Conservation (phyloP, 768 basidiomycete species). For the Lactarius indigo region DNA sequence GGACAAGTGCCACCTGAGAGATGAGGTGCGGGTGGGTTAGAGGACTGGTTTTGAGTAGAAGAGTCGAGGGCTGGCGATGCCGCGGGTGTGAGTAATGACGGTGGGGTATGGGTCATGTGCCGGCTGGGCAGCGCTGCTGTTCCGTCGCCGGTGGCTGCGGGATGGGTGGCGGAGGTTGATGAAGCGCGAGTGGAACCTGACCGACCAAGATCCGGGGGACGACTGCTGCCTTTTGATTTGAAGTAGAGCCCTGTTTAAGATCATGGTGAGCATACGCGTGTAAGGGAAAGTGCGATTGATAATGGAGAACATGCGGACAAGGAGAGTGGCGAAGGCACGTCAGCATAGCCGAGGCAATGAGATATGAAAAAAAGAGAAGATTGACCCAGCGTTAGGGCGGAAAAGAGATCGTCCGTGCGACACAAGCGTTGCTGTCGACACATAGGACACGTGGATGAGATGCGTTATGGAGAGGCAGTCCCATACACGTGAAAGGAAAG, state of each 20-base stretch:
- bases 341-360: constrained; percentile 21
- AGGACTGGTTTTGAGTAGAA: constrained; percentile 26
- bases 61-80: constrained; percentile 34
- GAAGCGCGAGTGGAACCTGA: constrained; percentile 21
- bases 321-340: constrained; percentile 19
- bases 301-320: constrained; percentile 22
- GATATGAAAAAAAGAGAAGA: constrained; percentile 23
- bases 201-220: constrained; percentile 56
- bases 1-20: constrained; percentile 76
- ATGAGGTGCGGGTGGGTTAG: constrained; percentile 18
- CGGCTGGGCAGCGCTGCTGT: constrained; percentile 30
- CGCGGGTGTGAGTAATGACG: constrained; percentile 31
- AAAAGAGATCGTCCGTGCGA: constrained; percentile 23
- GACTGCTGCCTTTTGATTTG: constrained; percentile 75
- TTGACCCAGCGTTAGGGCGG: constrained; percentile 13
- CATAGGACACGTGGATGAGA: constrained; percentile 39
- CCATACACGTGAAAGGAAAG: constrained; percentile 34
- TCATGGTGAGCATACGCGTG: constrained; percentile 21
- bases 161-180: constrained; percentile 26
- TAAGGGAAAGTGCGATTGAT: constrained; percentile 6
- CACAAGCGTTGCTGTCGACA: constrained; percentile 26
- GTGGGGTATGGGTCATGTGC: constrained; percentile 34
- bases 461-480: constrained; percentile 28
- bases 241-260: constrained; percentile 68
- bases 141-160: constrained; percentile 32